Evolutionary conservation across 768 basidiomycete genomes (phyloP).

Genomic region (Pulveroboletus ravenelii): DNA sequence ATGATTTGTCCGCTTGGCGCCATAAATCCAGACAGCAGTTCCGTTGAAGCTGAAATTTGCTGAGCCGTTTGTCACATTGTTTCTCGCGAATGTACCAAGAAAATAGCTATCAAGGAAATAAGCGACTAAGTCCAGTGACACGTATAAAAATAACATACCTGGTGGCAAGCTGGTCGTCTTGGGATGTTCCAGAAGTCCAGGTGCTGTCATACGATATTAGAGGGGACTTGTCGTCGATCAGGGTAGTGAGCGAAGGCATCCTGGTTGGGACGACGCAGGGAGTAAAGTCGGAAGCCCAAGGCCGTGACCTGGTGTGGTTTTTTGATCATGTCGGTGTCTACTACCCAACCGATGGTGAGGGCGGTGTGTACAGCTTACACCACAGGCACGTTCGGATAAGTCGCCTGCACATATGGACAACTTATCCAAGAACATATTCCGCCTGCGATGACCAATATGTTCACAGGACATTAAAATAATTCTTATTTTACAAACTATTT

Average conservation of each 20-base stretch:
- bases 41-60: slow-evolving; percentile 46
- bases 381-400: too few species aligned
- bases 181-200: slow-evolving; percentile 18
- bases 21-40: slow-evolving; percentile 45
- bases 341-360: not conserved
- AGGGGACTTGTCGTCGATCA: slow-evolving; percentile 33
- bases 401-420: too few species aligned
- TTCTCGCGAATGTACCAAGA: slow-evolving; percentile 37
- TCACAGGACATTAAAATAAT: too few species aligned
- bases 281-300: not conserved
- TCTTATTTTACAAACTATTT: too few species aligned
- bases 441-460: too few species aligned
- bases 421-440: too few species aligned
- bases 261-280: not conserved
- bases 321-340: not conserved
- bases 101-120: slow-evolving; percentile 30
- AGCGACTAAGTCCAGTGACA: not conserved
- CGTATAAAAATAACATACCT: slow-evolving; percentile 7
- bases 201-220: slow-evolving; percentile 25
- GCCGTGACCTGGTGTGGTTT: not conserved
- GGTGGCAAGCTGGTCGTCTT: slow-evolving; percentile 9
- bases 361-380: too few species aligned
- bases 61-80: slow-evolving; percentile 31
- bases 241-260: slow-evolving; percentile 24
- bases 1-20: slow-evolving; percentile 45